These are phyloP conservation scores for Athelia psychrophila DNA, from an alignment of 1,284 basidiomycete species.

Conservation along the genomic window DNA sequence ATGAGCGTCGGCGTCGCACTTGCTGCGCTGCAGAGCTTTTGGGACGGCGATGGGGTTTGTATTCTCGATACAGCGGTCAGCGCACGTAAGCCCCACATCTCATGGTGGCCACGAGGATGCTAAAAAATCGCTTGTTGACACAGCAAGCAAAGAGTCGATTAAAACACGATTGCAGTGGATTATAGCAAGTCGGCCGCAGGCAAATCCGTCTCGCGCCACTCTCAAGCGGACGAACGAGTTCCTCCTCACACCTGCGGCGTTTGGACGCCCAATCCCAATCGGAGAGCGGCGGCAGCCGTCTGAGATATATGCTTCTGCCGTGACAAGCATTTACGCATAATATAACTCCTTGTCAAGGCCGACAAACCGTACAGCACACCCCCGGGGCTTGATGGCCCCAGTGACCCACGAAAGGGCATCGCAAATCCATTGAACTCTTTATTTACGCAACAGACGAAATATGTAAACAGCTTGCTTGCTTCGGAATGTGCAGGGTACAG, in stretches of 20 bases:
- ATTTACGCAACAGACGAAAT: too few relatives aligned
- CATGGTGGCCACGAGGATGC: conserved; percentile 7
- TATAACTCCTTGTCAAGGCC: too few relatives aligned
- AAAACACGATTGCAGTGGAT: conserved; percentile 79
- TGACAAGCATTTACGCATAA: too few relatives aligned
- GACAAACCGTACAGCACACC: too few relatives aligned
- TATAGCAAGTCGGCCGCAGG: conserved; percentile 63
- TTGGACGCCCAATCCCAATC: background rate
- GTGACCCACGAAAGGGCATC: too few relatives aligned
- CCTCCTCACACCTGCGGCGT: conserved; percentile 43
- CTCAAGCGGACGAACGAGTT: conserved; percentile 80
- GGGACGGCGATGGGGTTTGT: conserved; percentile 48
- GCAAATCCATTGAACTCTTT: too few relatives aligned
- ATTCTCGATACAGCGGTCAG: conserved; percentile 1
- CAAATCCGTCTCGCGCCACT: conserved; percentile 74
- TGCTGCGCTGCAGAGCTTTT: conserved; percentile 55
- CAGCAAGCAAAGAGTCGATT: conserved; percentile 55
- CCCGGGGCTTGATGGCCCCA: too few relatives aligned
- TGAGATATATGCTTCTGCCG: too few relatives aligned
- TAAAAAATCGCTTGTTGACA: conserved; percentile 11
- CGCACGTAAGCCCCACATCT: background rate
- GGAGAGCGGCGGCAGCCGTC: too few relatives aligned
- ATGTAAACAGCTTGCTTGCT: too few relatives aligned
- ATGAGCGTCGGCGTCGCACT: conserved; percentile 61
- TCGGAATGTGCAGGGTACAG: too few relatives aligned